Base-by-base conservation (phyloP, 2,329 filamentous ascomycete genomes). In the Fusarium bulbicola region DNA sequence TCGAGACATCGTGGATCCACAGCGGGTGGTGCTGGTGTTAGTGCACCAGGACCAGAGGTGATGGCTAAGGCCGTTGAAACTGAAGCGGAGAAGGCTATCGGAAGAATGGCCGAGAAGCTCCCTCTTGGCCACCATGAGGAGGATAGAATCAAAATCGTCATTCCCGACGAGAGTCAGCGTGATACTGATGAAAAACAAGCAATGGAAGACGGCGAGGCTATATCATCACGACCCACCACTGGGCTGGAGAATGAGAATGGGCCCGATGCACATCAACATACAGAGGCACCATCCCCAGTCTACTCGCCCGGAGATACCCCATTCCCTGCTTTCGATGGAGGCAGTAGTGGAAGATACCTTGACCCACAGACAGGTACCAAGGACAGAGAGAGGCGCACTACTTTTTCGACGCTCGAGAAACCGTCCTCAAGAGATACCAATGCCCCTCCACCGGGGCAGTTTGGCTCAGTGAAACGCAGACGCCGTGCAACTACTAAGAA, bases 401-500 rank as follows among this genome's bases (percentile, higher is more conserved):
- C 89, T 1, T 90, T 91, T 75, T 89, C 87, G 26, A 83, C 84
- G 8, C 79, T 84, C 7, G 87, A 89, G 63, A 88, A 86, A 75
- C 84, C 86, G 24, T 79, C 83, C 54, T 83, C 78, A 53, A 81
- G 75, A 65, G 81, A 80, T 57, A 79, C 75, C 62, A 81, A 78
- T 47, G 65, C 64, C 24, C 70, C 79, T 14, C 74, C 75, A 62
- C 80, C 80, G 71, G 81, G 79, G 50, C 81, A 77, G 58, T 76
- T 81, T 15, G 86, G 86, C 8, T 90, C 89, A 28, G 84, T 89
- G 62, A 91, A 86, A 78, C 87, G 89, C 53, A 88, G 92, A 49
- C 88, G 92, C 52, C 88, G 93, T 37, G 91, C 89, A 3, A 92
- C 90, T 34, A 95, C 93, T 43, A 92, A 90, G 82, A 88, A 89